Conservation (phyloP, 352 stramenopile species). For the Phytophthora hibernalis region DNA sequence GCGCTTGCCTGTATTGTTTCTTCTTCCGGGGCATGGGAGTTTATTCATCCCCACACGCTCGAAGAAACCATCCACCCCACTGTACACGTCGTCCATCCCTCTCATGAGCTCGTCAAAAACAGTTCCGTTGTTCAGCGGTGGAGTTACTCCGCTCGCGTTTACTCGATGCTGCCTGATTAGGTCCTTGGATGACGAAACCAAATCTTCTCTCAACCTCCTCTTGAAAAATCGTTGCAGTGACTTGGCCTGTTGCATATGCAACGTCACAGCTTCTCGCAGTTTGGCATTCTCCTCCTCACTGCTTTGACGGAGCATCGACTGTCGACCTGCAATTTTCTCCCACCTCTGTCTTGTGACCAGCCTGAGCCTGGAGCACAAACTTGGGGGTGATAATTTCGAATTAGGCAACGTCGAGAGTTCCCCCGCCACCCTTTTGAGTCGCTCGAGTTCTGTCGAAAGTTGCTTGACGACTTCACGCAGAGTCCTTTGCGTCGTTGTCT, state of each 20-base stretch:
- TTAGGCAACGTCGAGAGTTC: conserved; percentile 26
- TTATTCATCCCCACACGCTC: conserved; percentile 3
- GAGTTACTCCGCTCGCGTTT: conserved; percentile 19
- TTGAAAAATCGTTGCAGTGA: conserved; percentile 30
- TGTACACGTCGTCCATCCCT: conserved; percentile 21
- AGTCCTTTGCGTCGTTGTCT: conserved; percentile 30
- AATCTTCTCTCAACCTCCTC: conserved; percentile 16
- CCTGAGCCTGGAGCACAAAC: conserved; percentile 1
- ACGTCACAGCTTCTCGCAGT: conserved; percentile 12
- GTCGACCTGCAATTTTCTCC: conserved; percentile 26
- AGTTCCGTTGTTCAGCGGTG: conserved; percentile 22
- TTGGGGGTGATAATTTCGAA: background rate
- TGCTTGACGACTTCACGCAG: conserved; percentile 32
- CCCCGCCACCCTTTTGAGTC: conserved; percentile 24
- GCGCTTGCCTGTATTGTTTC: conserved; percentile 1
- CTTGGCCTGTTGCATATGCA: conserved; percentile 30
- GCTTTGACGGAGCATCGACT: conserved; percentile 18
- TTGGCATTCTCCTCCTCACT: conserved; percentile 32
- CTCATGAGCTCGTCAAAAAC: conserved; percentile 28
- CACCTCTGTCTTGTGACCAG: conserved; percentile 20
- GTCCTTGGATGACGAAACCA: conserved; percentile 20
- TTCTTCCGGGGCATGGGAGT: conserved; percentile 23
- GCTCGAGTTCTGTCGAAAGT: conserved; percentile 22
- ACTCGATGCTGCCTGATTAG: conserved; percentile 16
- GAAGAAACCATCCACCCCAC: conserved; percentile 20